These are phyloP conservation scores for Candida saitoana DNA, from an alignment of 805 yeast species.

Conservation along the genomic window DNA sequence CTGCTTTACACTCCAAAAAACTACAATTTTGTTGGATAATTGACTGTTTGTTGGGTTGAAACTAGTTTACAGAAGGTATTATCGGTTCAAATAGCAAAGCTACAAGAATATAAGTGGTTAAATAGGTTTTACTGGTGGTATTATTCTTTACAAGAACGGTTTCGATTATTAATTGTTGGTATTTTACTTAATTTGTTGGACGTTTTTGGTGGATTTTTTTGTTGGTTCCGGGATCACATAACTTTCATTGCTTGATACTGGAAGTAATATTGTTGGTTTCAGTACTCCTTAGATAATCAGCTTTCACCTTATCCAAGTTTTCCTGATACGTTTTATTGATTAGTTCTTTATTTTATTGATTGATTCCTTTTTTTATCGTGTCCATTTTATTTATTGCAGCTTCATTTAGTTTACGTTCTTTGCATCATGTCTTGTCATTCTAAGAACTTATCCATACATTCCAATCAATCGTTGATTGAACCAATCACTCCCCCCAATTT, in stretches of 20 bases:
- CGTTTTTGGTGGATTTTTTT: no score
- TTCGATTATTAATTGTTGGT: no score
- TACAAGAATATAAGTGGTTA: neutral
- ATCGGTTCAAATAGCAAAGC: neutral
- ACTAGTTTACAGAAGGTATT: neutral
- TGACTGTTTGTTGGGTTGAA: neutral
- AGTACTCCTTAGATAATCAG: no score
- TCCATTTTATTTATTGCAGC: neutral
- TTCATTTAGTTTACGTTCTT: neutral
- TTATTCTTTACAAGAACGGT: no score
- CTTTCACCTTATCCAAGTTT: neutral
- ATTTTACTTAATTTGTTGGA: no score
- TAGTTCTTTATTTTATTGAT: neutral
- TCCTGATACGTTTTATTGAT: no score
- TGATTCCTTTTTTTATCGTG: neutral
- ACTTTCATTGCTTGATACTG: no score
- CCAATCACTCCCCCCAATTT: constrained; percentile 48
- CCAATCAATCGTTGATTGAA: constrained; percentile 43
- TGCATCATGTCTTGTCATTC: constrained; percentile 10
- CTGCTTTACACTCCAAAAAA: neutral
- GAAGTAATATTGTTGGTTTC: no score
- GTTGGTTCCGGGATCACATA: no score
- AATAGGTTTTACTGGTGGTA: neutral
- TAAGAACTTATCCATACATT: constrained; percentile 41
- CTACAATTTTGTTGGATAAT: neutral